phyloP scores from a whole-genome alignment of 31 red algal genomes.

The Porphyra umbilicalis region DNA sequence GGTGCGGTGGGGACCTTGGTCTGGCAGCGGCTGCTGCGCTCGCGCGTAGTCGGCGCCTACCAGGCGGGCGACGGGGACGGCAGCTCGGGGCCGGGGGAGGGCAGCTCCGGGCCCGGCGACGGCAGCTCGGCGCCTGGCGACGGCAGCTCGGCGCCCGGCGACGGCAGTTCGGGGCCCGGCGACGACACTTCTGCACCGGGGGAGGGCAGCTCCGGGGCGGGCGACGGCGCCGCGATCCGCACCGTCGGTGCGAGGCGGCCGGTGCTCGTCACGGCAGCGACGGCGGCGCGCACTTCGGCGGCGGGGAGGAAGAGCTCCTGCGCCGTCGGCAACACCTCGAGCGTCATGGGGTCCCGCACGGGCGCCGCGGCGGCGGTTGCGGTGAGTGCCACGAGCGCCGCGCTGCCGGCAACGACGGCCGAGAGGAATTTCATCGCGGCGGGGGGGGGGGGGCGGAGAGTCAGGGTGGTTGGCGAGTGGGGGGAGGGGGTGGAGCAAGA shows the following conservation, averaged over 20 bases:
- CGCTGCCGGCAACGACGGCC: not conserved
- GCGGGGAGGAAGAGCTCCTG: not conserved
- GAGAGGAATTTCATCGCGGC: not conserved
- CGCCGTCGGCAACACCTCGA: not conserved
- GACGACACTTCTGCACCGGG: not conserved
- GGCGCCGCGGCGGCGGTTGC: not conserved
- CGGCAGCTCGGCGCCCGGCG: not conserved
- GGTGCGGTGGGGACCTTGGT: too few relatives aligned
- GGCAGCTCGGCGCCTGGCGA: not conserved
- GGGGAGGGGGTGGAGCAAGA: not conserved
- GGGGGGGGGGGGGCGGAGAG: too few relatives aligned
- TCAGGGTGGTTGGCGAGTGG: too few relatives aligned
- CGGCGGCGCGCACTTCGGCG: not conserved
- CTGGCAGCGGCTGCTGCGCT: too few relatives aligned
- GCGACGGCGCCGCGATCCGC: not conserved
- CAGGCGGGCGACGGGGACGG: not conserved
- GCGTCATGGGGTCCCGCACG: not conserved
- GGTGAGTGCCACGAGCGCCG: not conserved
- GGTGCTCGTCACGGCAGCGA: too few relatives aligned
- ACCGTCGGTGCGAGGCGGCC: not conserved
- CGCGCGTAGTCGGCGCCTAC: too few relatives aligned
- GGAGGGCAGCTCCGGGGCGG: not conserved
- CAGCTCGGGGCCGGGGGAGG: not conserved
- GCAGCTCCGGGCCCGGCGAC: not conserved
- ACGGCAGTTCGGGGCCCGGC: not conserved